Base-by-base conservation (phyloP, 441 rosid species). In the Hura crepitans region DNA sequence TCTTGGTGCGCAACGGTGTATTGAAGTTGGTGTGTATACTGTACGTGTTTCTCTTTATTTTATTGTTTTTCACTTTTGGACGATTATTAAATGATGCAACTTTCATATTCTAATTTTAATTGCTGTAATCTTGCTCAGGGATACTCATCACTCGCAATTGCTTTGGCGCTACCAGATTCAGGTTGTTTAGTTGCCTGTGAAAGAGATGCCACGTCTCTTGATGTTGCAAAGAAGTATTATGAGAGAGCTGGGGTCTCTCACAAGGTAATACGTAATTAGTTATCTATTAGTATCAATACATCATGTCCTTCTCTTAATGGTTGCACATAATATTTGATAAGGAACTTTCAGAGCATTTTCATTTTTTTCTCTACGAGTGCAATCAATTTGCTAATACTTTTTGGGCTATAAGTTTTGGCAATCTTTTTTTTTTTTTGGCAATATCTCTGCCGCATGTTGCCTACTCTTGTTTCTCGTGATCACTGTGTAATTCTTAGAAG, bases 11-110 rank as follows among this genome's bases (percentile, higher is more conserved):
- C 79, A 84, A 67, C 84, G 88, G 39, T 93, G 97, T 71, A 91
- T 93, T 39, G 97, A 91, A 88, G 87, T 93, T 12, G 98, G 97
- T 69, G 97, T 93, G 74, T 93, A 86, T 79, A 91, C 96, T 22
- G 96, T 93, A 83, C 2, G 70, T 25, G 75, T 56, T 71, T 50
- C 37, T 27, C 53, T 51, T 61, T 2, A 18, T 25, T 58, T 3
- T 8, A 18, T 22, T 35, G 10, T 46, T 22, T 15, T 3, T 35
- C 28, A 70, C n/a, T 5, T 33, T 25, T 39, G 6, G 62, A 6
- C 18, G 28, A n/a, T 6, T 22, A 14, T 37, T 31, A 42, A 50
- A 22, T 12, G 20, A 56, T 37, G 17, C 47, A 42, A 13, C 35
- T 39, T 43, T 46, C 23, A 53, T 62, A 56, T 28, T 11, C 33